phyloP scores from a whole-genome alignment of 2,329 filamentous ascomycete genomes.

The Alternaria sp. region DNA sequence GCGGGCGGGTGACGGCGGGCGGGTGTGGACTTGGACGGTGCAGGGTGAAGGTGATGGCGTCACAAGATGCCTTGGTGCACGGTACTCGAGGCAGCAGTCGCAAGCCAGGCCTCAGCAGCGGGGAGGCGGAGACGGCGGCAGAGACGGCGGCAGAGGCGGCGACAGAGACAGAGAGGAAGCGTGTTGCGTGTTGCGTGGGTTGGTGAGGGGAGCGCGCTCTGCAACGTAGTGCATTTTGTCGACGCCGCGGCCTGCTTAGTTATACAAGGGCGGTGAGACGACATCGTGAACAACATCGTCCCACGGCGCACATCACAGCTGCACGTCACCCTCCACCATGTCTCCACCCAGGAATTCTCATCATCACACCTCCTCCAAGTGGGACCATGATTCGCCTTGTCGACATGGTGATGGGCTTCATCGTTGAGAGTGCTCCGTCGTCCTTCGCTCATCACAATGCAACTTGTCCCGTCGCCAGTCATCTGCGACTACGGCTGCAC shows the following conservation, averaged over 20 bases:
- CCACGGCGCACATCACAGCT: slow-evolving; percentile 8
- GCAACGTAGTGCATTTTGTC: not conserved
- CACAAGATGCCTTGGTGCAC: slow-evolving; percentile 13
- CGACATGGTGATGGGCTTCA: not conserved
- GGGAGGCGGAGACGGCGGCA: not conserved
- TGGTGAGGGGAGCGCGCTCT: slow-evolving; percentile 12
- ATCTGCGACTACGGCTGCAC: slow-evolving; percentile 6
- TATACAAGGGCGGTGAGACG: slow-evolving; percentile 18
- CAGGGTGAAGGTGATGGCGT: slow-evolving; percentile 7
- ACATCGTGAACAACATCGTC: slow-evolving; percentile 11
- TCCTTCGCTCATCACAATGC: not conserved
- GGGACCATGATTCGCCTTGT: not conserved
- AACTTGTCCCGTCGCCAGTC: not conserved
- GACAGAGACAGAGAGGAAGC: slow-evolving; percentile 1
- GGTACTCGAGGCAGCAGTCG: slow-evolving; percentile 2
- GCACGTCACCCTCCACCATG: slow-evolving; percentile 2
- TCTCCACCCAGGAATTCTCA: slow-evolving; percentile 4
- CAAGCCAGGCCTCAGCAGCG: not conserved
- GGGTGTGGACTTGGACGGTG: slow-evolving; percentile 1
- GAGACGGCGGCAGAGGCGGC: not conserved
- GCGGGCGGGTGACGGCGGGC: slow-evolving; percentile 3
- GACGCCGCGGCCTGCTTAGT: slow-evolving; percentile 9
- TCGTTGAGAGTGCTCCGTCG: not conserved
- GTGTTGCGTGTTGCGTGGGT: slow-evolving; percentile 15
- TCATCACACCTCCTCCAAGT: slow-evolving; percentile 5